Base-by-base conservation (phyloP, 768 basidiomycete genomes). In the Boletus reticuloceps region DNA sequence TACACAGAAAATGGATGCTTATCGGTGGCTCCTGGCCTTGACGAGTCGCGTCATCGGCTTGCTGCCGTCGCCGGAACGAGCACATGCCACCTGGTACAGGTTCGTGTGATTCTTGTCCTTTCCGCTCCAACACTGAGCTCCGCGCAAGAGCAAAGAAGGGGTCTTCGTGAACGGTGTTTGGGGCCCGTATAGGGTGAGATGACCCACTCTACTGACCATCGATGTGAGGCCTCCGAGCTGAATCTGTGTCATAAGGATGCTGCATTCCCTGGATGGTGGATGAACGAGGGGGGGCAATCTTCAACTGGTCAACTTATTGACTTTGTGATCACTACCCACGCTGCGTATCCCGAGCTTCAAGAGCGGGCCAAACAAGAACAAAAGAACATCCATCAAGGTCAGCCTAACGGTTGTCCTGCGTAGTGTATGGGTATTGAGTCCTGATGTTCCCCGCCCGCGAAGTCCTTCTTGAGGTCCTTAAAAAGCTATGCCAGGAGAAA, bases 241-340 rank as follows among this genome's bases (percentile, higher is more conserved):
- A 59, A 16, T 41, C 19, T 19, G 7, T 58, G 40, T 32, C 31
- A 19, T 46, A 60, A 91, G 83, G 88, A 98, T 65, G 86, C 93
- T 7, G 80, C 95, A 32, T 94, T 98, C 74, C 86, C 86, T 41
- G 93, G 88, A 17, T 95, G 92, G 88, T 99, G 96, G 97, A 97
- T 98, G 94, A 99, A 95, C 65, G 97, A 99, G 73, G 97, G 96
- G 38, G 97, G 97, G 3, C 97, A 99, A 72, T 97, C 94, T 9
- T 95, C 94, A 1, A 99, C 97, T 0, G 97, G 97, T n/a, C 48
- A 68, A 86, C 80, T 98, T 10, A 94, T 99, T 51, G 93, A 99
- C 66, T 98, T 97, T 69, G 88, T 95, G 67, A 81, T 98, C 55
- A 91, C 85, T 11, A 98, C 91, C 1, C 97, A 99, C 66, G 84